Evolutionary conservation across 176 grass and related monocot genomes (phyloP).

Genomic region (Triticum monococcum): DNA sequence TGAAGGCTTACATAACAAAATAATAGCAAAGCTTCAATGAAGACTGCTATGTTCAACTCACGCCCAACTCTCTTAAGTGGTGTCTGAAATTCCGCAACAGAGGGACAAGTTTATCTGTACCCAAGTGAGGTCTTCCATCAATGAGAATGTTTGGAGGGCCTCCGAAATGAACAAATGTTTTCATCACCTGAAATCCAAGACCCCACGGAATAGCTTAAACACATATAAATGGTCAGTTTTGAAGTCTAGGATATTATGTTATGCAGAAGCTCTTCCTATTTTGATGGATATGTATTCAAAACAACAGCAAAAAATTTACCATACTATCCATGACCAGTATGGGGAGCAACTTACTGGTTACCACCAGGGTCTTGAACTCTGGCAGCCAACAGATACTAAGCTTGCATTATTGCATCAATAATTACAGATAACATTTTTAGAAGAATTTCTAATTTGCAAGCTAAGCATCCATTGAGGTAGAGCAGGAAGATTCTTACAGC

Average conservation of each 20-base stretch:
- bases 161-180: constrained; percentile 92
- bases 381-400: neutral
- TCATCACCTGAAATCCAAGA: constrained; percentile 73
- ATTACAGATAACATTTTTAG: neutral
- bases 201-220: neutral
- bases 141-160: constrained; percentile 82
- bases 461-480: constrained; percentile 15
- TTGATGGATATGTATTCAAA: constrained; percentile 6
- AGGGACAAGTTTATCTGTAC: constrained; percentile 92
- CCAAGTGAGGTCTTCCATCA: constrained; percentile 94
- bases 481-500: constrained; percentile 70
- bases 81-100: constrained; percentile 78
- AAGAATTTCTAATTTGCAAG: neutral
- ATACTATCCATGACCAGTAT: constrained; percentile 8
- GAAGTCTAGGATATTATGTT: neutral
- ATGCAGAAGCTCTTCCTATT: neutral
- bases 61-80: constrained; percentile 78
- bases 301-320: neutral
- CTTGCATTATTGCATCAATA: neutral
- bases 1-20: constrained; percentile 11
- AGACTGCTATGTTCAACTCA: constrained; percentile 47
- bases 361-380: neutral
- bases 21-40: constrained; percentile 2
- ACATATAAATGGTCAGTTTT: neutral
- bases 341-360: neutral